Percentiles rank a stretch among this genome's conserved stretches.
Conservation (phyloP, 352 stramenopile species). For the Phytophthora foliorum region DNA sequence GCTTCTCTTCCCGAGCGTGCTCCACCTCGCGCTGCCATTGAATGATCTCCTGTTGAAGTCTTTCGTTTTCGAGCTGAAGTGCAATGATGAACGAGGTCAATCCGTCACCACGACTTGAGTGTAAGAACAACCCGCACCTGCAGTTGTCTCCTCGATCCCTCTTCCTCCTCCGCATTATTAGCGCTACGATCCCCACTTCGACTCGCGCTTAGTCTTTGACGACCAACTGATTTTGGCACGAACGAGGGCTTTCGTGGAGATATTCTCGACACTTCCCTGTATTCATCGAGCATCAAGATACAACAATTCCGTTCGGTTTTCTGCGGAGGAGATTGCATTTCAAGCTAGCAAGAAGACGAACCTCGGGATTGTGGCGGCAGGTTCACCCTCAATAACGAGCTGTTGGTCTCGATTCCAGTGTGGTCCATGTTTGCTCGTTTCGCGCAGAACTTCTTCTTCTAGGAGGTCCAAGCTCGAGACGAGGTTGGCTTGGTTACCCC, state of each 20-base stretch:
- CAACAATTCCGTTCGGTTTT: background rate
- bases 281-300: background rate
- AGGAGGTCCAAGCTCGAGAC: slow-evolving; percentile 37
- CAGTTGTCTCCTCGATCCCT: slow-evolving; percentile 16
- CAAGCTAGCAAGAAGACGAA: slow-evolving; percentile 4
- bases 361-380: slow-evolving; percentile 31
- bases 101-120: background rate
- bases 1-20: slow-evolving; percentile 54
- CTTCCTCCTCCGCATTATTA: slow-evolving; percentile 46
- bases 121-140: slow-evolving; percentile 23
- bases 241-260: slow-evolving; percentile 33
- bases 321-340: background rate
- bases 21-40: slow-evolving; percentile 48
- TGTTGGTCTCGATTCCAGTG: slow-evolving; percentile 25
- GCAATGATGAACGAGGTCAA: background rate
- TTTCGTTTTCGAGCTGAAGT: slow-evolving; percentile 33
- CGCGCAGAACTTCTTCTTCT: slow-evolving; percentile 32
- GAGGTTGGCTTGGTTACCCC: slow-evolving; percentile 24
- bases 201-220: slow-evolving; percentile 11
- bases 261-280: slow-evolving; percentile 29
- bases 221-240: slow-evolving; percentile 7
- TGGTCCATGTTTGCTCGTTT: slow-evolving; percentile 10
- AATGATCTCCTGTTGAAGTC: slow-evolving; percentile 36
- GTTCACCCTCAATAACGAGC: slow-evolving; percentile 40
- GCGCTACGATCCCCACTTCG: slow-evolving; percentile 13